Evolutionary conservation across 192 early-diverging fungal species (phyloP), one percentile per base, ranked within the genome.

Genomic region (Kickxella alabastrina): DNA sequence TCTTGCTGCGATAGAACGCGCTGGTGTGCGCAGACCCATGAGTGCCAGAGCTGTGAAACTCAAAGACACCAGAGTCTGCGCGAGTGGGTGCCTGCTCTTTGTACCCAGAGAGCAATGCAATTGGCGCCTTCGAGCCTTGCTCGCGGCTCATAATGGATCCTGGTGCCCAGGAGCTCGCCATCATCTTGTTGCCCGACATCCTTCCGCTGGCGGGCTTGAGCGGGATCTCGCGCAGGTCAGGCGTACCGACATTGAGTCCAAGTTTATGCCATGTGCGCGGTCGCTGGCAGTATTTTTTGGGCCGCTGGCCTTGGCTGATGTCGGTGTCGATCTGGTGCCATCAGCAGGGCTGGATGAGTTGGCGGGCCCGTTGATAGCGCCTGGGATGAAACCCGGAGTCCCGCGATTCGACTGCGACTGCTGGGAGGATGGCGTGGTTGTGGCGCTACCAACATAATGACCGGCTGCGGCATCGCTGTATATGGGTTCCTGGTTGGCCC

Each of bases 391-490:
- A n/a, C n/a, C n/a, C n/a, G n/a, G n/a, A n/a, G n/a, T n/a, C n/a
- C n/a, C n/a, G n/a, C n/a, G n/a, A 13, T 40, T 54, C n/a, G 18
- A 24, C 18, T 12, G 23, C 12, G 37, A 10, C 31, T 28, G 46
- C 12, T 39, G 46, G 18, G 43, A 6, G 15, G 27, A 43, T 18
- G 14, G 39, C 18, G 35, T 43, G 26, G 32, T 12, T 22, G 32
- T 23, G 19, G 39, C 25, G 7, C 24, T 17, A 27, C 29, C 36
- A 8, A 18, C 17, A 10, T 31, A 4, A 40, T 39, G 55, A 10
- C 55, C 54, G 40, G 48, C 42, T 12, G 64, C 41, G 7, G 57
- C 53, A 40, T 68, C 58, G 58, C 52, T 61, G 43, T 49, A 57
- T 17, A 45, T 35, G 3, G 49, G n/a, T 10, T 68, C 58, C 3